phyloP scores from a whole-genome alignment of 495 filamentous ascomycete species.

The Podospora pseudoanserina region DNA sequence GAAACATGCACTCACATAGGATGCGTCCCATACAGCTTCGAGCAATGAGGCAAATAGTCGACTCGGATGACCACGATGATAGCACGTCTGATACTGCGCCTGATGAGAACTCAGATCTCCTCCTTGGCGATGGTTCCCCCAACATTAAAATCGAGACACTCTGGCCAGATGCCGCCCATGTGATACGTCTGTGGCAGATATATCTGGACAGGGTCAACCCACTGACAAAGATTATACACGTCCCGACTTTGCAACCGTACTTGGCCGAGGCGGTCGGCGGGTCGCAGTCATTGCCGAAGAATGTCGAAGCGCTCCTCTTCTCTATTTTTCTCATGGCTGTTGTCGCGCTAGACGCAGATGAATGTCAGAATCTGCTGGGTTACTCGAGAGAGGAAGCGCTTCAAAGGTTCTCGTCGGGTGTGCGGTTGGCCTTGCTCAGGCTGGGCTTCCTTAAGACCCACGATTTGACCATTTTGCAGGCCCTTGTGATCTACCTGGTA shows the following conservation, averaged over 20 bases:
- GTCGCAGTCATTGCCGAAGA: conserved; percentile 42
- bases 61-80: conserved; percentile 37
- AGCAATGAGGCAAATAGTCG: conserved; percentile 47
- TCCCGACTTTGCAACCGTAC: conserved; percentile 56
- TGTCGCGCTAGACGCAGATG: conserved; percentile 45
- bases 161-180: conserved; percentile 62
- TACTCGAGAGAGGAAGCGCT: conserved; percentile 41
- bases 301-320: conserved; percentile 51
- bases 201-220: conserved; percentile 67
- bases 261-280: conserved; percentile 42
- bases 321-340: conserved; percentile 51
- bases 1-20: conserved; percentile 5
- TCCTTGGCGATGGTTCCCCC: conserved; percentile 31
- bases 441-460: conserved; percentile 50
- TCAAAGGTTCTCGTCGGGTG: conserved; percentile 40
- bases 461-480: conserved; percentile 52
- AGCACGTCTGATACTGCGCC: conserved; percentile 23
- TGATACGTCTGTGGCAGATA: conserved; percentile 67
- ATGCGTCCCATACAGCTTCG: conserved; percentile 31
- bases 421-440: conserved; percentile 46
- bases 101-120: conserved; percentile 40
- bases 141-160: conserved; percentile 38
- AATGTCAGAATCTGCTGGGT: conserved; percentile 48
- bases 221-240: conserved; percentile 66
- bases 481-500: conserved; percentile 53